Conservation (phyloP, 148 eudicot species). For the Rhododendron henanense region DNA sequence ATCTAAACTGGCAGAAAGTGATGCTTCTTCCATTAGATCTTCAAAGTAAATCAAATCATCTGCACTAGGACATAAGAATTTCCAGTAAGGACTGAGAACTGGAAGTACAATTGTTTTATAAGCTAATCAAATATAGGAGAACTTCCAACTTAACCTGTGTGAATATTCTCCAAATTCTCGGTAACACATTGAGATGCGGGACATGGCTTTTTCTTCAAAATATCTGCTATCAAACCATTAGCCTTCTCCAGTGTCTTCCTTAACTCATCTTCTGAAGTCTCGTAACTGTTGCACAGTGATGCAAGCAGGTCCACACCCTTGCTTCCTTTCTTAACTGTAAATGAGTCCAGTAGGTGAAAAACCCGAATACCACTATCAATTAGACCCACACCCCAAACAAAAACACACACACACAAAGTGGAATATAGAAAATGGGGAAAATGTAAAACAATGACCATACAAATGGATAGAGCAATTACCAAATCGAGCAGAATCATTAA, state of each 20-base stretch:
- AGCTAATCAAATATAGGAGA: neutral
- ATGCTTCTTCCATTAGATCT: constrained; percentile 61
- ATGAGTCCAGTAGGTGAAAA: constrained; percentile 1
- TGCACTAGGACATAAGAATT: constrained; percentile 30
- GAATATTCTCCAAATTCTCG: constrained; percentile 53
- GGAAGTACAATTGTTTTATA: neutral
- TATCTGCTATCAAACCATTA: constrained; percentile 53
- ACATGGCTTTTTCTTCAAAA: constrained; percentile 57
- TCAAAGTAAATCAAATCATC: constrained; percentile 73
- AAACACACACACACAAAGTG: constrained; percentile 9
- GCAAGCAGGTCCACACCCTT: constrained; percentile 74
- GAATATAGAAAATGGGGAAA: neutral
- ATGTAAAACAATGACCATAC: neutral
- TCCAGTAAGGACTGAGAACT: neutral
- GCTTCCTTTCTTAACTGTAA: constrained; percentile 59
- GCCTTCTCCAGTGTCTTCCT: constrained; percentile 66
- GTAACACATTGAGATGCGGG: constrained; percentile 54
- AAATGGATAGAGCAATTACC: constrained; percentile 37
- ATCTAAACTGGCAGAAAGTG: constrained; percentile 48
- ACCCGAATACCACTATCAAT: neutral
- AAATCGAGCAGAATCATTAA: constrained; percentile 52
- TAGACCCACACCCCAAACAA: neutral
- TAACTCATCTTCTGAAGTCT: constrained; percentile 87
- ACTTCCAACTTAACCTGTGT: constrained; percentile 50
- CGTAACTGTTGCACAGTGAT: constrained; percentile 70